These are phyloP conservation scores for Cryptococcus maquisensis DNA, from an alignment of 1,284 basidiomycete genomes.

Conservation along the genomic window DNA sequence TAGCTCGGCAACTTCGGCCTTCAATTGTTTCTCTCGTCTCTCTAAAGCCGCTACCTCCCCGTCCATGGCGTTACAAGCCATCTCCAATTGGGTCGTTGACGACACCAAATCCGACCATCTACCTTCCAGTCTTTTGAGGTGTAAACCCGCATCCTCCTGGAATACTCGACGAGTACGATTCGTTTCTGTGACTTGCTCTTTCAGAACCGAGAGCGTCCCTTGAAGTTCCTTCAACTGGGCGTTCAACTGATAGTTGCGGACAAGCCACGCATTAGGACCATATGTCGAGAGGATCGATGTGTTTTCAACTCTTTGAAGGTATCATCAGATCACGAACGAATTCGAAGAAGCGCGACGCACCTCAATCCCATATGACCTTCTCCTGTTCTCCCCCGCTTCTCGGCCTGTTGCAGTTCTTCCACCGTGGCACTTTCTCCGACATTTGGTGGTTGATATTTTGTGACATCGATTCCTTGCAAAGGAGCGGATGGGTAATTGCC, in stretches of 20 bases:
- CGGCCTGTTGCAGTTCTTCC: slow-evolving; percentile 71
- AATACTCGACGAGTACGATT: slow-evolving; percentile 80
- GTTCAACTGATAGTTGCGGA: slow-evolving; percentile 84
- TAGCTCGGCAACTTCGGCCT: slow-evolving; percentile 35
- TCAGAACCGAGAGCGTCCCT: slow-evolving; percentile 64
- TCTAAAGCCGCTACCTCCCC: slow-evolving; percentile 41
- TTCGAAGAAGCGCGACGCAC: slow-evolving; percentile 50
- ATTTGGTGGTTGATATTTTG: slow-evolving; percentile 72
- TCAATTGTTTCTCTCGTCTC: slow-evolving; percentile 35
- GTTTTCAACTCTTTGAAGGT: slow-evolving; percentile 66
- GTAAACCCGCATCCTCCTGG: slow-evolving; percentile 44
- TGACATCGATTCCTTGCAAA: slow-evolving; percentile 67
- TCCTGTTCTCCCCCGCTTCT: slow-evolving; percentile 76
- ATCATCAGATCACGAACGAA: neutral
- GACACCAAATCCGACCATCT: slow-evolving; percentile 47
- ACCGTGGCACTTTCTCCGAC: slow-evolving; percentile 60
- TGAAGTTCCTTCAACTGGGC: slow-evolving; percentile 70
- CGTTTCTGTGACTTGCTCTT: slow-evolving; percentile 70
- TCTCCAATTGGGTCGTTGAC: slow-evolving; percentile 45
- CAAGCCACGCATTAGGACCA: slow-evolving; percentile 84
- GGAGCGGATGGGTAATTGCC: slow-evolving; percentile 57
- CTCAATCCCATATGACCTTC: slow-evolving; percentile 84
- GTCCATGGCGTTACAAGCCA: slow-evolving; percentile 46
- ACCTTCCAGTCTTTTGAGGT: slow-evolving; percentile 40
- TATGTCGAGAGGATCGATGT: slow-evolving; percentile 77